Percentiles rank a stretch among this genome's conserved stretches.
Evolutionary conservation across 1,139 yeast species (phyloP).

Genomic region (Meyerozyma carpophila): DNA sequence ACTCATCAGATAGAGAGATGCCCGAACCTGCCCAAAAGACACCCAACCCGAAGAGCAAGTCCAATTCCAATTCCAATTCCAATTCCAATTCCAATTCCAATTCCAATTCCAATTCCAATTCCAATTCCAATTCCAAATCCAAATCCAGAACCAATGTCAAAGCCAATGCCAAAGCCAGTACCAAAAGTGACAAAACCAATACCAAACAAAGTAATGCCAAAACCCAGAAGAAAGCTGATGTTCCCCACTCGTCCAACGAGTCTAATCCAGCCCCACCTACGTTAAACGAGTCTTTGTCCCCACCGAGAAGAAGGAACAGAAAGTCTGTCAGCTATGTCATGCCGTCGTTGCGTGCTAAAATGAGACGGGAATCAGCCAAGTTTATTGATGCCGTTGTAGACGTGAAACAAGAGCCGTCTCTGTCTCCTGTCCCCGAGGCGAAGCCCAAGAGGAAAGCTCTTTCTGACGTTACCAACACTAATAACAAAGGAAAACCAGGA

Average conservation of each 20-base stretch:
- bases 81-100: slow-evolving; percentile 2
- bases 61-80: not conserved
- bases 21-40: slow-evolving; percentile 11
- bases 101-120: slow-evolving; percentile 2
- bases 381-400: slow-evolving; percentile 50
- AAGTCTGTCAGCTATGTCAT: slow-evolving; percentile 61
- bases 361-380: slow-evolving; percentile 63
- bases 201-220: too few relatives aligned
- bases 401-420: not conserved
- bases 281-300: not conserved
- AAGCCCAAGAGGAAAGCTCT: slow-evolving; percentile 15
- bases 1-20: slow-evolving; percentile 11
- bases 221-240: not conserved
- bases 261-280: too few relatives aligned
- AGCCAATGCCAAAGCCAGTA: not conserved
- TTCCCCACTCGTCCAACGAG: not conserved
- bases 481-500: slow-evolving; percentile 3
- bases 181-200: too few relatives aligned
- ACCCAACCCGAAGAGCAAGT: slow-evolving; percentile 11
- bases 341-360: slow-evolving; percentile 62
- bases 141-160: slow-evolving; percentile 5
- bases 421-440: slow-evolving; percentile 3
- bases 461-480: slow-evolving; percentile 12
- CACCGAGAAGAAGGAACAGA: slow-evolving; percentile 26
- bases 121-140: not conserved